Base-by-base conservation (phyloP, 768 basidiomycete genomes). In the Amyloporia xantha region DNA sequence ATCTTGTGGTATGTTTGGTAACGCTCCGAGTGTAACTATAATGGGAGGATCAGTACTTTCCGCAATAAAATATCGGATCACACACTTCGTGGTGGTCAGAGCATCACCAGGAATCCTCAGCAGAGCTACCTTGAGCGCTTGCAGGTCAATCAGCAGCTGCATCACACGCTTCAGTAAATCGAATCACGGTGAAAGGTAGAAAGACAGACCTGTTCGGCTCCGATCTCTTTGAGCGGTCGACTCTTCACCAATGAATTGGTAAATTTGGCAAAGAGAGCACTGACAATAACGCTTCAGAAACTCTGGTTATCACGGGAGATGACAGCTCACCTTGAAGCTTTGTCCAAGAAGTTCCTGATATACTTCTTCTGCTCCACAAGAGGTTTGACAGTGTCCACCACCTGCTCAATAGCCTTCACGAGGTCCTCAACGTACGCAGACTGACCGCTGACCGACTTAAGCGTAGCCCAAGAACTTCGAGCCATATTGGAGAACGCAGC, bases 191-290 rank as follows among this genome's bases (percentile, higher is more conserved):
- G 43, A n/a, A n/a, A n/a, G n/a, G n/a, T n/a, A n/a, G n/a, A n/a
- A n/a, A n/a, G n/a, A 87, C 89, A 38, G 44, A 93, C 94, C 78
- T 98, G 95, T 67, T 99, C 95, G 3, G 95, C 95, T 5, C 95
- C 94, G 27, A 88, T 87, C 65, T 95, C 92, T 61, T 84, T 81
- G 56, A 99, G 68, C 4, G 96, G 96, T 36, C 93, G 74, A 62
- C 92, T 94, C 65, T 83, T 84, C 17, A 98, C 92, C 27, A 97
- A 72, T 0, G 87, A 78, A 57, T 89, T 86, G 0, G 91, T 96
- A 59, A 98, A 97, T 49, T 88, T 87, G 27, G 82, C 81, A 33
- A 97, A 68, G 27, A 97, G 69, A 30, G 95, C 71, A 42, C 93
- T 95, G 54, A 10, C 3, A n/a, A n/a, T n/a, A n/a, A n/a, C n/a